A percentile compares a stretch with the other conserved stretches of the same genome.
These are phyloP conservation scores for Tylopilus vinaceipallidus DNA, from an alignment of 768 basidiomycete species.

Conservation along the genomic window DNA sequence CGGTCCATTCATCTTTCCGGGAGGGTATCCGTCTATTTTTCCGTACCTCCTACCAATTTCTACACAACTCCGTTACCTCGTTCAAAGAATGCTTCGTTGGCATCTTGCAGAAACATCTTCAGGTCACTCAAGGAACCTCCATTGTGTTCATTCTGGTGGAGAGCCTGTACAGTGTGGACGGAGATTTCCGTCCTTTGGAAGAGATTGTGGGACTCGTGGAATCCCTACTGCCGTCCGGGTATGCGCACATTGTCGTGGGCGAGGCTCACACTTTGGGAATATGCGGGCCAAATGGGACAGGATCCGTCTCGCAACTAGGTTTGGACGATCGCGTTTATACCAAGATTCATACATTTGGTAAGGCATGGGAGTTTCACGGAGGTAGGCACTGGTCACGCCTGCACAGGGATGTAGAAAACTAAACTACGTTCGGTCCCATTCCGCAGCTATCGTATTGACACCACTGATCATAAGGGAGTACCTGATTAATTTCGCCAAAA, in stretches of 20 bases:
- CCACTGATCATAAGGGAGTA: constrained; percentile 18
- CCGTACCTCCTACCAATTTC: constrained; percentile 33
- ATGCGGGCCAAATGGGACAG: constrained; percentile 48
- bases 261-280: constrained; percentile 58
- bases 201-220: constrained; percentile 42
- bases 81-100: constrained; percentile 31
- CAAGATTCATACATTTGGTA: constrained; percentile 54
- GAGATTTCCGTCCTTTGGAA: constrained; percentile 47
- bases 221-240: constrained; percentile 33
- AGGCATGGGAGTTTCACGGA: constrained; percentile 31
- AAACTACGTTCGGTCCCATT: background rate
- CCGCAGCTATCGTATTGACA: constrained; percentile 19
- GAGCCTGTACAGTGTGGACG: constrained; percentile 61
- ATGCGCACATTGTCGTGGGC: constrained; percentile 48
- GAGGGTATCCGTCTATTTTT: constrained; percentile 48
- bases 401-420: background rate
- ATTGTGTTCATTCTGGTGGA: constrained; percentile 52
- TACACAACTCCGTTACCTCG: constrained; percentile 43
- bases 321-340: constrained; percentile 43
- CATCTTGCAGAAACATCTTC: constrained; percentile 23
- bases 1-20: constrained; percentile 50
- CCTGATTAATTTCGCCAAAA: constrained; percentile 20
- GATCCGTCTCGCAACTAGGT: constrained; percentile 41
- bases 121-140: constrained; percentile 22
- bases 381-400: constrained; percentile 4